Evolutionary conservation across 2,329 filamentous ascomycete genomes (phyloP).

Genomic region (Hypomyces rosellus): DNA sequence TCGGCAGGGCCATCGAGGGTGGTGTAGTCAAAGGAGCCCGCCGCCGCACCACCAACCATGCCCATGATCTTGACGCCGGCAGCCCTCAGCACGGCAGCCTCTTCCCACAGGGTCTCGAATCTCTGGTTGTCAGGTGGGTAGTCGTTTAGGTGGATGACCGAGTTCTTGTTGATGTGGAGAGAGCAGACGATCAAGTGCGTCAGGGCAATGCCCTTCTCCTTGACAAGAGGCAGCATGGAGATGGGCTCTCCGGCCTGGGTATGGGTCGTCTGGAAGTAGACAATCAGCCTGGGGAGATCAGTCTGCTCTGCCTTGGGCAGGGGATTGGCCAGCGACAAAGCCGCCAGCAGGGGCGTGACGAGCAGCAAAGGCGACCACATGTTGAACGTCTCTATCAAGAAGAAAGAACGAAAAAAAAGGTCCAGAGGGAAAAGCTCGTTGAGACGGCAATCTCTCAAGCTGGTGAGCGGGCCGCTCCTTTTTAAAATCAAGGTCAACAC

Average conservation of each 20-base stretch:
- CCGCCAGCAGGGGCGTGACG: conserved; percentile 7
- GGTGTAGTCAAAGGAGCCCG: conserved; percentile 55
- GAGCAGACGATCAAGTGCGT: conserved; percentile 81
- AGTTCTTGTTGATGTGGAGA: conserved; percentile 66
- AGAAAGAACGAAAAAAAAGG: not conserved
- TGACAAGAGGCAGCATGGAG: conserved; percentile 41
- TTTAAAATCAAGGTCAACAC: too few relatives aligned
- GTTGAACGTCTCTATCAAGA: not conserved
- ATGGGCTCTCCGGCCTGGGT: conserved; percentile 34
- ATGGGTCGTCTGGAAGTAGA: conserved; percentile 45
- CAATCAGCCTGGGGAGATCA: conserved; percentile 36
- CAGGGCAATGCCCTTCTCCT: conserved; percentile 36
- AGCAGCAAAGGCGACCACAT: conserved; percentile 10
- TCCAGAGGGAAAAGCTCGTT: not conserved
- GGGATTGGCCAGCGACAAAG: conserved; percentile 8
- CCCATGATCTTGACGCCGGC: conserved; percentile 70
- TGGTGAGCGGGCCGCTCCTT: too few relatives aligned
- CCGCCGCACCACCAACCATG: conserved; percentile 78
- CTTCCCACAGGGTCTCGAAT: conserved; percentile 71
- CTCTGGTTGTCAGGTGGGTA: conserved; percentile 56
- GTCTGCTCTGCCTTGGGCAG: conserved; percentile 7
- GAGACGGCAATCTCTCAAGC: too few relatives aligned
- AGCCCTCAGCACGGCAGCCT: conserved; percentile 63
- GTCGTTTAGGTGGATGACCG: conserved; percentile 71
- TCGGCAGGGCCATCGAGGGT: conserved; percentile 47